phyloP scores from a whole-genome alignment of 1,284 basidiomycete species.

The Cystobasidium slooffiae region DNA sequence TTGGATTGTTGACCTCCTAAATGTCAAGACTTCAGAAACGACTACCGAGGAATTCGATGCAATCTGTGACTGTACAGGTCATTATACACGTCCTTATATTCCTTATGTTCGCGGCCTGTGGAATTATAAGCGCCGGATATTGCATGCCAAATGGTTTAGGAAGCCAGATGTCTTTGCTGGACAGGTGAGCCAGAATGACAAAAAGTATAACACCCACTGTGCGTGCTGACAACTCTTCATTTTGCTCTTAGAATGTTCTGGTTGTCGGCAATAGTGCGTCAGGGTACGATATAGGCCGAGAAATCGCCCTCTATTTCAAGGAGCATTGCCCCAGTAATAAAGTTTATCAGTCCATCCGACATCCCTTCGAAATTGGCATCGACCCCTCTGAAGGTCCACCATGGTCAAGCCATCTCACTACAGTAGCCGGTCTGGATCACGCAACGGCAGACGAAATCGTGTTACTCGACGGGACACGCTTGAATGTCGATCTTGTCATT shows the following conservation, averaged over 20 bases:
- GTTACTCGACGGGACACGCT: constrained; percentile 51
- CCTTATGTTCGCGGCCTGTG: constrained; percentile 58
- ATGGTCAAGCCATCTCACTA: constrained; percentile 55
- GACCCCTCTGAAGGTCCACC: constrained; percentile 49
- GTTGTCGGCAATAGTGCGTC: constrained; percentile 63
- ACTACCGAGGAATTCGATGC: constrained; percentile 53
- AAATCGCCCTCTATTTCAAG: constrained; percentile 57
- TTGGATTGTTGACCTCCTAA: constrained; percentile 52
- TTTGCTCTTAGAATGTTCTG: constrained; percentile 60
- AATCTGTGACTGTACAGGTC: constrained; percentile 59
- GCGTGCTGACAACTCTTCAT: no score
- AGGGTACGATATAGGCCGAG: constrained; percentile 62
- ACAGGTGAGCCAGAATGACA: no score
- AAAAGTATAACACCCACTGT: no score
- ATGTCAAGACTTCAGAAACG: background rate
- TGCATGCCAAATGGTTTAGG: constrained; percentile 61
- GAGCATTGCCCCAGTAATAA: constrained; percentile 43
- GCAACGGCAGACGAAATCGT: constrained; percentile 53
- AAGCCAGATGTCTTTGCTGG: constrained; percentile 53
- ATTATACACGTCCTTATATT: constrained; percentile 61
- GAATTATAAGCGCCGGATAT: constrained; percentile 57
- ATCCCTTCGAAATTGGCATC: constrained; percentile 45
- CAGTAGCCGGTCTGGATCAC: constrained; percentile 55
- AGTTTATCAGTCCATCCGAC: constrained; percentile 56
- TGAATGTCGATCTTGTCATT: constrained; percentile 57